Base-by-base conservation (phyloP, 805 yeast species). In the Pichia exigua region DNA sequence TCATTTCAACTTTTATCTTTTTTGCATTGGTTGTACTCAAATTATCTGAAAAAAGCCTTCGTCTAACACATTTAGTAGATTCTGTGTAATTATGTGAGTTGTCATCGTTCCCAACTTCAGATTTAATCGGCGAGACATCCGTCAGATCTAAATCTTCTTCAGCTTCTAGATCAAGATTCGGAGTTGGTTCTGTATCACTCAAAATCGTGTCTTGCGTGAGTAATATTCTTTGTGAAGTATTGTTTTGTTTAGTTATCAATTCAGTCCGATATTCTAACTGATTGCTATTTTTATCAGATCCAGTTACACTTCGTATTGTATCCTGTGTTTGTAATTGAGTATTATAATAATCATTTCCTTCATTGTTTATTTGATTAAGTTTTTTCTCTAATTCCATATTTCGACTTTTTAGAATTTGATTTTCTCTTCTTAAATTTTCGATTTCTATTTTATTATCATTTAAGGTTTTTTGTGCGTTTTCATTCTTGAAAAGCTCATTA, bases 161-260 rank as follows among this genome's bases (percentile, higher is more conserved):
- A 18, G 15, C 27, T 4, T 38, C 35, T 4, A 15, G 15, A 18
- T 44, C 26, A 1, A 11, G 3, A 21, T 40, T 40, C 9, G 15
- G 18, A 15, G 32, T 39, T 9, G 20, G 3, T 26, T 45, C 35
- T 17, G 11, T 17, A 26, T 49, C 52, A 30, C 53, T 50, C 5
- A 50, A 21, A 12, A 50, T n/a, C 2, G 49, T 50, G 2, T 50
- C 53, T 27, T 50, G 53, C 4, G 53, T 50, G 10, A 50, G 44
- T 7, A 38, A 43, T 4, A 20, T 13, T n/a, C 50, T 20, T 10
- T 47, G 45, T 27, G 27, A 21, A 18, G 5, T 18, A 35, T 21
- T 30, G 10, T 28, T 15, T 32, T 39, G 27, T 20, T 41, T 22
- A 20, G 17, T 42, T 32, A 12, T n/a, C 2, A 17, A 21, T 18